phyloP scores from a whole-genome alignment of 2,329 filamentous ascomycete species.

The Neospermospora avenae region DNA sequence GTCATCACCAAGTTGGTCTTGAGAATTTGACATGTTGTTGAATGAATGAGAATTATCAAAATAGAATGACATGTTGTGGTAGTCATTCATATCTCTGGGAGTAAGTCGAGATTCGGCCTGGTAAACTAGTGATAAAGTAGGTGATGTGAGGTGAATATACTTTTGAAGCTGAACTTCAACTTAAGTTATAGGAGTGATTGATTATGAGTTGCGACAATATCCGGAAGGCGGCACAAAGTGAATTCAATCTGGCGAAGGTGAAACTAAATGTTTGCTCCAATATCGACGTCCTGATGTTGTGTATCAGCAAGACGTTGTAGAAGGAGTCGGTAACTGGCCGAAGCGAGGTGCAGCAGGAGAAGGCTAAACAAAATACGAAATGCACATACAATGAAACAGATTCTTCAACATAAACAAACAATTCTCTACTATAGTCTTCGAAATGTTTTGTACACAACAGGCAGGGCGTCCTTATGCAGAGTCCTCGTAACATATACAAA shows the following conservation, averaged over 20 bases:
- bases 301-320: neutral
- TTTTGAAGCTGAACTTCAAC: neutral
- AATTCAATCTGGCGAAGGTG: neutral
- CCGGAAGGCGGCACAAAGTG: neutral
- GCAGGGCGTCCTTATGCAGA: conserved; percentile 20
- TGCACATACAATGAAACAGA: conserved; percentile 1
- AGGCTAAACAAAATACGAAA: neutral
- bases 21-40: neutral
- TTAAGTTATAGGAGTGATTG: neutral
- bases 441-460: conserved; percentile 9
- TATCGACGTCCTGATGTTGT: neutral
- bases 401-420: conserved; percentile 16
- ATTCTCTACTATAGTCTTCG: neutral
- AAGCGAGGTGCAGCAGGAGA: neutral
- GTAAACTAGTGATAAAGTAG: too few species aligned
- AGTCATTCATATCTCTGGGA: neutral
- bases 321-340: neutral
- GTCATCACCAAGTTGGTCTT: neutral
- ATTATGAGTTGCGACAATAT: neutral
- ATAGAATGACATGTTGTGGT: neutral
- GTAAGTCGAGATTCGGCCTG: neutral
- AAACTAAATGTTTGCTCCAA: conserved; percentile 7
- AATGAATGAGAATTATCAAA: neutral
- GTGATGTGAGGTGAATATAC: neutral
- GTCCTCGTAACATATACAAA: conserved; percentile 14